Evolutionary conservation across 2,329 filamentous ascomycete genomes (phyloP), one percentile per base, ranked within the genome.

Genomic region (Pyrenophora seminiperda): DNA sequence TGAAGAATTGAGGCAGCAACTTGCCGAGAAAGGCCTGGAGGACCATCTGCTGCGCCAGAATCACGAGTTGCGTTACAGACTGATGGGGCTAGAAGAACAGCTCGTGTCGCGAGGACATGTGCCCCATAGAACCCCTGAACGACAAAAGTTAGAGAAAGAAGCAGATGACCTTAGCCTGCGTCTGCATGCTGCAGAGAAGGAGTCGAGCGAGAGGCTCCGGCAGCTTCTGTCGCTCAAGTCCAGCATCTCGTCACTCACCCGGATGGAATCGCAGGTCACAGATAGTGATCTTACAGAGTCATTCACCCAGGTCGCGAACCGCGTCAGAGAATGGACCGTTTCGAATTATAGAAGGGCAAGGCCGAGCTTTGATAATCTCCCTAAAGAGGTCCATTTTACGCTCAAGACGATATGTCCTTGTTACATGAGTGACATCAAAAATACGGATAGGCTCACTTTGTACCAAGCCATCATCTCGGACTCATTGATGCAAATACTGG

Each of bases 321-420:
- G 86, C 18, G 72, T 89, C 59, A 86, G 90, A 73, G 89, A 90
- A 61, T 91, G 87, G 87, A 82, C 87, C 3, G 84, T 90, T 60
- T 81, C 82, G 19, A 83, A 88, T 66, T 90, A 88, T 58, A 79
- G 87, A 42, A 82, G 81, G 54, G 78, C 81, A 10, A 87, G 81
- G 72, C 72, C 87, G 42, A 48, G 59, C 11, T 37, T 68, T 5
- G 52, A 34, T 20, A 48, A 51, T 10, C 11, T 68, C 1, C 52
- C 65, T 2, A 38, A 49, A 10, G 60, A 60, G 13, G 66, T 61
- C 7, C 33, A 48, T 1, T 50, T 48, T 10, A 46, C 49, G 1
- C 51, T 72, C 5, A 48, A 48, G 17, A 41, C 37, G 1, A 56
- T 72, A 18, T 54, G 53, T 7, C 54, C 59, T 4, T 19, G 56